phyloP scores from a whole-genome alignment of 2,329 filamentous ascomycete genomes.

The Aquanectria penicillioides region DNA sequence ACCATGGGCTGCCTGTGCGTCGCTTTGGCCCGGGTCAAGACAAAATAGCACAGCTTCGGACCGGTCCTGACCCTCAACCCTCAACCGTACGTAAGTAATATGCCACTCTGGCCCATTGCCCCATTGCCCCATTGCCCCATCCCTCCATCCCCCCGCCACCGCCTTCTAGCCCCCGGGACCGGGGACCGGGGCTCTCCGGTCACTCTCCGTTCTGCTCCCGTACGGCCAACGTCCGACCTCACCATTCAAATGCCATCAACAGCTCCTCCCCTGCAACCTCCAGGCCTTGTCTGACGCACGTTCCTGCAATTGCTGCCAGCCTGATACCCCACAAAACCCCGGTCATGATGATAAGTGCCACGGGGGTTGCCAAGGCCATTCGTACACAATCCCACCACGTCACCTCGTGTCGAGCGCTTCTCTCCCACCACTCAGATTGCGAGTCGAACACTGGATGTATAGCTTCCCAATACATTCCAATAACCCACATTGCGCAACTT shows the following conservation, averaged over 20 bases:
- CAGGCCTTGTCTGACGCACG: conserved; percentile 27
- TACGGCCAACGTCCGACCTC: conserved; percentile 27
- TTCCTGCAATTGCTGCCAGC: conserved; percentile 30
- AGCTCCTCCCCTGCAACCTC: conserved; percentile 27
- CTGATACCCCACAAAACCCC: conserved; percentile 41
- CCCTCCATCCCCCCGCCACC: conserved; percentile 7
- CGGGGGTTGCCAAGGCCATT: conserved; percentile 42
- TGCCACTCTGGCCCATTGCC: conserved; percentile 6
- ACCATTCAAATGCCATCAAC: conserved; percentile 26
- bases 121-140: too few relatives aligned
- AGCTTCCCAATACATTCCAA: conserved; percentile 48
- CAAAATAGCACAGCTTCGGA: not conserved
- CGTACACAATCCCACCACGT: conserved; percentile 38
- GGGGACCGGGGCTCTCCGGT: conserved; percentile 40
- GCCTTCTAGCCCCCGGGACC: conserved; percentile 19
- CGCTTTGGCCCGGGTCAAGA: conserved; percentile 4
- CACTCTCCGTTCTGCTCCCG: conserved; percentile 21
- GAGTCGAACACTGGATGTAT: conserved; percentile 53
- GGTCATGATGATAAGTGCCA: conserved; percentile 35
- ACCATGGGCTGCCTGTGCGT: conserved; percentile 15
- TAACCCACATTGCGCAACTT: conserved; percentile 21
- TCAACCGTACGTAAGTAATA: conserved; percentile 12
- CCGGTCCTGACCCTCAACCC: not conserved
- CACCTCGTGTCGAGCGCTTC: conserved; percentile 34
- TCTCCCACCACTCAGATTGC: conserved; percentile 48